Conservation (phyloP, 129 eudicot genomes). For the Flaveria trinervia region DNA sequence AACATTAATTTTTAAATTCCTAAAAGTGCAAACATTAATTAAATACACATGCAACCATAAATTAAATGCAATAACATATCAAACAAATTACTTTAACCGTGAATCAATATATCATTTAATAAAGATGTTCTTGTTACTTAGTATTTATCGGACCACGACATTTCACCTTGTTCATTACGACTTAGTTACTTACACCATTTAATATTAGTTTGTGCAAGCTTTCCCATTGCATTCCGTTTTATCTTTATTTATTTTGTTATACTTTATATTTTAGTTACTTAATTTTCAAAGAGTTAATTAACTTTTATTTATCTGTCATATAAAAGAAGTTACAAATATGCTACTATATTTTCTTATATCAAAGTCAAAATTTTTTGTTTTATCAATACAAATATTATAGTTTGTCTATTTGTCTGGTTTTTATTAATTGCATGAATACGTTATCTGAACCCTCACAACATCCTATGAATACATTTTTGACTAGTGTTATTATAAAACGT, state of each 20-base stretch:
- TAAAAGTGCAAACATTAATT: neutral
- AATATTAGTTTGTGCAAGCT: neutral
- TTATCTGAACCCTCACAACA: no score
- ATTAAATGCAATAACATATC: neutral
- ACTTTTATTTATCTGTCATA: neutral
- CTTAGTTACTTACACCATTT: constrained; percentile 12
- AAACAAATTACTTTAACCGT: neutral
- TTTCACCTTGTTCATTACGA: constrained; percentile 17
- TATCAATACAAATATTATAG: no score
- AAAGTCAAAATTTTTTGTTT: neutral
- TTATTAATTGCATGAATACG: no score
- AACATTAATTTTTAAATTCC: neutral
- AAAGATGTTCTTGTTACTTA: constrained; percentile 7
- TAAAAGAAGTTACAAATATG: neutral
- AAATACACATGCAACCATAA: neutral
- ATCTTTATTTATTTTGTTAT: neutral
- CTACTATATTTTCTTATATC: neutral
- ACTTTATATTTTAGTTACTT: neutral
- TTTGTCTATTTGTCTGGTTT: no score
- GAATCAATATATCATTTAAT: neutral
- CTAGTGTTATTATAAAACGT: no score
- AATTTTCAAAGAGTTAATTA: neutral
- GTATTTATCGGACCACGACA: constrained; percentile 11
- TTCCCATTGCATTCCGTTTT: neutral
- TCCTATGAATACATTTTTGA: no score